Base-by-base conservation (phyloP, 257 asterid species). In the Marsdenia floribunda region DNA sequence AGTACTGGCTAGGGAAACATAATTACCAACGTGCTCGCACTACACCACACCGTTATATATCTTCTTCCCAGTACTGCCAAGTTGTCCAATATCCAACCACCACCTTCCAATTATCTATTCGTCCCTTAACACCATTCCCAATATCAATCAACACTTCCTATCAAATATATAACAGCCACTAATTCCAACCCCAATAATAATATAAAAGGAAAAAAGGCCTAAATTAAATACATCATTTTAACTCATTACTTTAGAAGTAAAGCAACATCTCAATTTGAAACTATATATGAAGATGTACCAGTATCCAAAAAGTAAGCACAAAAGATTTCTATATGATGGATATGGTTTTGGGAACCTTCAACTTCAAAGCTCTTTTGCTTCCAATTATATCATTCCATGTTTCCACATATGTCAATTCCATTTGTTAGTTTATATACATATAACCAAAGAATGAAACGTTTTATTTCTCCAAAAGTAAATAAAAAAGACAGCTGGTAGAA, bases 21-120 rank as follows among this genome's bases (percentile, higher is more conserved):
- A 65, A 65, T 65, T 38, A 65, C 70, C 70, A 65, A 65, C 50
- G 29, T 65, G 70, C 26, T 38, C 3, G 29, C 70, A 65, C 11
- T 65, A 38, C 50, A 29, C 33, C 33, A 29, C 33, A 18, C 70
- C 29, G 50, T 65, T 65, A n/a, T n/a, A n/a, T n/a, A 18, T 38
- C 14, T 37, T 35, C 46, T 38, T 6, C 29, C 29, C 50, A 7
- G 71, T 1, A 66, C 21, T 35, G 70, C 70, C 70, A 65, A 35
- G 70, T 66, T 66, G 71, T 66, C 52, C 52, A 66, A 66, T 19
- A 38, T 21, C 71, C 40, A 2, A 7, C 52, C 52, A 38, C 71
- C 71, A 66, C 71, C 18, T 38, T 37, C 71, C 11, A 26, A 18
- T 6, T 38, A 19, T 66, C 71, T 38, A 66, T 38, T 66, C 50